Evolutionary conservation across 2,329 filamentous ascomycete species (phyloP), one percentile per base, ranked within the genome.

Genomic region (Orbilia ellipsospora): DNA sequence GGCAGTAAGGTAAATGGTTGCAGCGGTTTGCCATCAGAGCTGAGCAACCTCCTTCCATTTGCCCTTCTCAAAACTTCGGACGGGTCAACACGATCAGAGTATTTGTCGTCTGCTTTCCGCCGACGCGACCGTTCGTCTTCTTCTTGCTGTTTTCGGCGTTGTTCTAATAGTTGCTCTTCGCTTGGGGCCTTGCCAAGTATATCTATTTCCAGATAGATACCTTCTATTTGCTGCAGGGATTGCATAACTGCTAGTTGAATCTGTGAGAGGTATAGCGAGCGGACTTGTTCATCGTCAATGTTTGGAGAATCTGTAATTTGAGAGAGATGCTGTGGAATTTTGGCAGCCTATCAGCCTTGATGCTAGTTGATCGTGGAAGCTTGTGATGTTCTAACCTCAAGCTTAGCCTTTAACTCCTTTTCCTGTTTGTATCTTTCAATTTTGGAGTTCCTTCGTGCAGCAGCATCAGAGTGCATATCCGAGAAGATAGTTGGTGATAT

Each of bases 1-100:
- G 90, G 90, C 3, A 96, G 86, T 20, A 99, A 85, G 0, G 93
- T 97, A 80, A 99, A 98, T 0, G 94, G 94, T 79, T 94, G 89
- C 79, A 98, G 85, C 13, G 95, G 95, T 81, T 92, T 95, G 52
- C 95, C 95, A 69, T 90, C 86, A 76, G 86, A 87, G 77, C 89
- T 92, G 23, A 99, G 85, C 18, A 98, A 85, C 0, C 94, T 92
- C 0, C 92, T 92, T 12, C 84, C 83, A 80, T 88, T 83, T 77
- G 85, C 80, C 79, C 83, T 82, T 1, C 78, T 69, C 12, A 73
- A 77, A 42, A 76, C 84, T 48, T 90, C 81, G 5, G 88, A 86
- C 54, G 84, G 83, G 81, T 98, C 94, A 1, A 98, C 85, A 1
- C 90, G 89, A 18, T 94, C 90, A 4, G 88, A 90, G 80, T 91